Percentiles rank a stretch among this genome's conserved stretches.
Evolutionary conservation across 805 yeast species (phyloP).

Genomic region (Naumovozyma dairenensis): DNA sequence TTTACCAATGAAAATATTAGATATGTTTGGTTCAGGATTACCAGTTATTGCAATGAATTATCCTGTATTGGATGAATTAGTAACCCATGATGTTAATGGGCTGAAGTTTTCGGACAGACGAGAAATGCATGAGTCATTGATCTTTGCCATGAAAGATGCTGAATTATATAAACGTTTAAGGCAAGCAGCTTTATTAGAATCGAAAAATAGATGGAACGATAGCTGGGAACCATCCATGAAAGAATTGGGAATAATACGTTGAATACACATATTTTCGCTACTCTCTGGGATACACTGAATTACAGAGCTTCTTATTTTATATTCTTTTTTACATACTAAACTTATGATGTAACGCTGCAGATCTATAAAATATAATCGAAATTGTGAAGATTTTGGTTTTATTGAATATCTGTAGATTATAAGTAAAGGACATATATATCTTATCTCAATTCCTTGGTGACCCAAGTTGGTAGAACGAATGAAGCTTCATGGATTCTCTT

Average conservation of each 20-base stretch:
- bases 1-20: slow-evolving; percentile 94
- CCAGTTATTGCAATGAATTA: slow-evolving; percentile 79
- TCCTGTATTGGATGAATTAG: slow-evolving; percentile 71
- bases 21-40: slow-evolving; percentile 90
- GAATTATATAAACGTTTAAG: slow-evolving; percentile 35
- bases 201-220: slow-evolving; percentile 58
- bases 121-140: slow-evolving; percentile 38
- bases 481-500: slow-evolving; percentile 77
- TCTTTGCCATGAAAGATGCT: slow-evolving; percentile 27
- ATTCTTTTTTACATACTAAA: too few relatives aligned
- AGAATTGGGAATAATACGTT: slow-evolving; percentile 14
- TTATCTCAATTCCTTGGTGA: slow-evolving; percentile 39
- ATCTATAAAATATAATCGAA: too few relatives aligned
- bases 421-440: too few relatives aligned
- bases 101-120: slow-evolving; percentile 36
- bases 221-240: slow-evolving; percentile 49
- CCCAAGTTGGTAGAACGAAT: slow-evolving; percentile 89
- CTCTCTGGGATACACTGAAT: too few relatives aligned
- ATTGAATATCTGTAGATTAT: too few relatives aligned
- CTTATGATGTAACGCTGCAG: too few relatives aligned
- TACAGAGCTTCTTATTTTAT: too few relatives aligned
- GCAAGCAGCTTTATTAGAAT: slow-evolving; percentile 65
- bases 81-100: slow-evolving; percentile 63
- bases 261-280: slow-evolving; percentile 1
- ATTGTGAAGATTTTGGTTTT: too few relatives aligned